These are phyloP conservation scores for Lizonia empirigonia DNA, from an alignment of 2,329 filamentous ascomycete species.

Conservation along the genomic window DNA sequence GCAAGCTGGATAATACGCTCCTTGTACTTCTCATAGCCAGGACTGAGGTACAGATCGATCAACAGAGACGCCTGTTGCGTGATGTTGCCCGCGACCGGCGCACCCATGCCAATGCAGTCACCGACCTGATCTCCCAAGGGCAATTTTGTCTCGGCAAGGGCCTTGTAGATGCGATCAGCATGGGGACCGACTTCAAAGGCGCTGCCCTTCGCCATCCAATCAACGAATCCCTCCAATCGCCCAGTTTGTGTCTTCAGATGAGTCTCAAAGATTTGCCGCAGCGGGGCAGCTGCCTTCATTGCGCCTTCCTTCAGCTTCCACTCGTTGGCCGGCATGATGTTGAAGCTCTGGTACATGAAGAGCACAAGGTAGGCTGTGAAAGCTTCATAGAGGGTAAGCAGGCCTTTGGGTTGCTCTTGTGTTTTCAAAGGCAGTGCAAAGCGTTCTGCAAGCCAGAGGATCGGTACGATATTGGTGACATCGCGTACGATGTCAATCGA, in stretches of 20 bases:
- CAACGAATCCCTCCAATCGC: slow-evolving; percentile 60
- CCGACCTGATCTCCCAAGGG: slow-evolving; percentile 56
- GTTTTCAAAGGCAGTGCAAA: slow-evolving; percentile 73
- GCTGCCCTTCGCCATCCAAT: slow-evolving; percentile 54
- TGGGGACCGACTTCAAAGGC: slow-evolving; percentile 60
- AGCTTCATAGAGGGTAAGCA: slow-evolving; percentile 54
- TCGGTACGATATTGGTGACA: slow-evolving; percentile 70
- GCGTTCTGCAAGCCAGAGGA: slow-evolving; percentile 66
- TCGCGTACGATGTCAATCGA: slow-evolving; percentile 65
- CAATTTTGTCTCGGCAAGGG: slow-evolving; percentile 53
- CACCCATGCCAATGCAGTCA: slow-evolving; percentile 57
- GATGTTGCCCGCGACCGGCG: slow-evolving; percentile 58
- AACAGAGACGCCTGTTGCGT: slow-evolving; percentile 61
- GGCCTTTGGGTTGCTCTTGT: slow-evolving; percentile 62
- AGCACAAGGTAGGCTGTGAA: slow-evolving; percentile 66
- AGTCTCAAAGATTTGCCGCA: slow-evolving; percentile 69
- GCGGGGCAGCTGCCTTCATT: slow-evolving; percentile 63
- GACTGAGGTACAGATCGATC: slow-evolving; percentile 59
- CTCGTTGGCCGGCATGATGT: slow-evolving; percentile 56
- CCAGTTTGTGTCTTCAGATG: slow-evolving; percentile 66
- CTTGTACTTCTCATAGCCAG: slow-evolving; percentile 58
- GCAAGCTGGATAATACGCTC: slow-evolving; percentile 58
- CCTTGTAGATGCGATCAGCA: slow-evolving; percentile 60
- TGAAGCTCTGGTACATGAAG: slow-evolving; percentile 64
- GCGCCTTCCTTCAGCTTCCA: slow-evolving; percentile 57